phyloP scores from a whole-genome alignment of 1,139 yeast species.

The Yamadazyma aaseri region DNA sequence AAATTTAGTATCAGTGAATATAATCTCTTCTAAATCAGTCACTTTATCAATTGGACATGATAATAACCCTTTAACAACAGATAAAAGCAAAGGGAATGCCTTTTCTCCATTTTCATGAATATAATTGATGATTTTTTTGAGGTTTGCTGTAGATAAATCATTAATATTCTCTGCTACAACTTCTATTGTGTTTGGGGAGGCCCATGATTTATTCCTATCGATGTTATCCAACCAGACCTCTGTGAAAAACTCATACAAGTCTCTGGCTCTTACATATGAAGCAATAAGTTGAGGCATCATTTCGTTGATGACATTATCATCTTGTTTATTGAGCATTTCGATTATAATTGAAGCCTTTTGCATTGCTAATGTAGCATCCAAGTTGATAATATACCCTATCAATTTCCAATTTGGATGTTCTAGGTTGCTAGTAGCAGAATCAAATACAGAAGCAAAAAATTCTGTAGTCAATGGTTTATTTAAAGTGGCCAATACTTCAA shows the following conservation, averaged over 20 bases:
- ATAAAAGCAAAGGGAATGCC: constrained; percentile 25
- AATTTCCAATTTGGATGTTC: constrained; percentile 41
- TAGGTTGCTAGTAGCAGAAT: constrained; percentile 25
- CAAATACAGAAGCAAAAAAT: constrained; percentile 40
- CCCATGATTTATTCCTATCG: constrained; percentile 22
- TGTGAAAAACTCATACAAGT: constrained; percentile 47
- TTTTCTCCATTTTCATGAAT: constrained; percentile 8
- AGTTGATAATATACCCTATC: constrained; percentile 40
- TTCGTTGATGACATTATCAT: constrained; percentile 10
- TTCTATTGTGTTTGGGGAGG: constrained; percentile 26
- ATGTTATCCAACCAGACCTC: constrained; percentile 44
- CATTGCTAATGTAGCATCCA: constrained; percentile 54
- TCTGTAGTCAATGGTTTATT: constrained; percentile 49
- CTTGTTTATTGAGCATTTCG: constrained; percentile 16
- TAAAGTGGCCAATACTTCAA: constrained; percentile 35
- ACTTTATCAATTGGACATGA: constrained; percentile 21
- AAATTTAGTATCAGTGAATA: constrained; percentile 6
- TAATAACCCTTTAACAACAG: constrained; percentile 43
- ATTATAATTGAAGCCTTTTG: constrained; percentile 29
- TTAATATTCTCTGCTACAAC: constrained; percentile 40
- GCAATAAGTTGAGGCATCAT: constrained; percentile 43
- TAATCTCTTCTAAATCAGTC: constrained; percentile 14
- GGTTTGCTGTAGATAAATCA: constrained; percentile 48
- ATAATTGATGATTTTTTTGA: constrained; percentile 20
- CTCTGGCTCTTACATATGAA: constrained; percentile 60